Conservation (phyloP, 139 green algal genomes). For the Chlamydomonas applanata region DNA sequence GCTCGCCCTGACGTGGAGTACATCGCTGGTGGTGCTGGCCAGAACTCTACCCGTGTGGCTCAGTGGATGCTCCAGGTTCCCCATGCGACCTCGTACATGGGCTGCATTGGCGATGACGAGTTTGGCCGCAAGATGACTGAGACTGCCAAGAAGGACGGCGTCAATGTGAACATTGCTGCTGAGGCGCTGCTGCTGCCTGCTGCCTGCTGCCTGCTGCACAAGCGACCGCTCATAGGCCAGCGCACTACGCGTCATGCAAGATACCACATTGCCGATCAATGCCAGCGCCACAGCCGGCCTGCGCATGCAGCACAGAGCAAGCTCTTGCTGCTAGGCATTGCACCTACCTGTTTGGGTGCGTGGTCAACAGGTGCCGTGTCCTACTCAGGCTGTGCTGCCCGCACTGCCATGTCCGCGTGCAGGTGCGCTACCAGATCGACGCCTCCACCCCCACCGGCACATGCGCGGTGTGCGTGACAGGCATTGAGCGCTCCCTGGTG, state of each 20-base stretch:
- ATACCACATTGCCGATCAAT: no score
- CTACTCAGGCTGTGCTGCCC: neutral
- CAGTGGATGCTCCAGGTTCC: constrained; percentile 96
- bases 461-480: constrained; percentile 88
- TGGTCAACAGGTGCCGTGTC: no score
- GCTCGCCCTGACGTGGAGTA: constrained; percentile 85
- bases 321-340: no score
- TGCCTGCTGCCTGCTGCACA: neutral
- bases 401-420: no score
- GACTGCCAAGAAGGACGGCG: constrained; percentile 67
- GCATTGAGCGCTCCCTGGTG: constrained; percentile 89
- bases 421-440: constrained; percentile 91
- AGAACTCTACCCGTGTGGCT: constrained; percentile 95
- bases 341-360: no score
- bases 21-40: constrained; percentile 95
- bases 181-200: neutral
- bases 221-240: neutral
- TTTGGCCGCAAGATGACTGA: constrained; percentile 83
- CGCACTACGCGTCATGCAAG: no score
- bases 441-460: constrained; percentile 85
- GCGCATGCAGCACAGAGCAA: no score
- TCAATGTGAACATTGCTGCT: constrained; percentile 60
- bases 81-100: constrained; percentile 89
- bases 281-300: no score
- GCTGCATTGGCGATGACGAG: constrained; percentile 95